Base-by-base conservation (phyloP, 352 stramenopile species). In the Phytophthora hibernalis region DNA sequence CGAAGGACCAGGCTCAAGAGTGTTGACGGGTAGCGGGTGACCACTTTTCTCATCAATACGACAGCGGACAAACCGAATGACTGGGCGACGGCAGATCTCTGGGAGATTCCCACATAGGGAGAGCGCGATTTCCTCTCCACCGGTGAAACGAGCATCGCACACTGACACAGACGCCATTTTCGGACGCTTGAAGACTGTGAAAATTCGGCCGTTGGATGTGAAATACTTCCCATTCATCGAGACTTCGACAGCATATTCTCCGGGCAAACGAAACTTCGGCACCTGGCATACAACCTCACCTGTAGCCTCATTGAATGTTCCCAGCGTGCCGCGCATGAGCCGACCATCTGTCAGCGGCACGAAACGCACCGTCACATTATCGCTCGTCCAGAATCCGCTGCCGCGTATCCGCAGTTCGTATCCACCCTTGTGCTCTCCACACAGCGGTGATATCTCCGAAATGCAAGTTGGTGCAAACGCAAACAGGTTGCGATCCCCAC, bases 211-310 rank as follows among this genome's bases (percentile, higher is more conserved):
- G 38, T 91, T 87, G 0, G 68, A 74, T 0, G 81, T 95, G 51
- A 95, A 96, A 54, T 92, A 74, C 51, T 86, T 89, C 20, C 89
- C 87, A 28, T 95, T 89, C 71, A 91, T 91, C 2, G 89, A 85
- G 13, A 96, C 76, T 57, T 95, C 81, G 12, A 91, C 77, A 1
- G 71, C 65, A 61, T 90, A 94, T 16, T 83, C 74, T 7, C 87
- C 80, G 4, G 85, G 50, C 4, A 86, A 59, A 16, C 68, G 77
- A 49, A 96, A 95, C 51, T 75, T 83, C 0, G 90, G 88, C 3
- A 90, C 73, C 26, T 76, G 67, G 45, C 88, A 96, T 22, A 86
- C 62, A 20, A 97, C 63, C 38, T 91, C 77, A 3, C 52, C 54
- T 3, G 75, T 83, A 9, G 30, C 24, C 9, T 58, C 68, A 38